Percentiles rank a stretch among this genome's conserved stretches.
phyloP scores from a whole-genome alignment of 805 yeast genomes.

The Kodamaea hsintzibuensis region DNA sequence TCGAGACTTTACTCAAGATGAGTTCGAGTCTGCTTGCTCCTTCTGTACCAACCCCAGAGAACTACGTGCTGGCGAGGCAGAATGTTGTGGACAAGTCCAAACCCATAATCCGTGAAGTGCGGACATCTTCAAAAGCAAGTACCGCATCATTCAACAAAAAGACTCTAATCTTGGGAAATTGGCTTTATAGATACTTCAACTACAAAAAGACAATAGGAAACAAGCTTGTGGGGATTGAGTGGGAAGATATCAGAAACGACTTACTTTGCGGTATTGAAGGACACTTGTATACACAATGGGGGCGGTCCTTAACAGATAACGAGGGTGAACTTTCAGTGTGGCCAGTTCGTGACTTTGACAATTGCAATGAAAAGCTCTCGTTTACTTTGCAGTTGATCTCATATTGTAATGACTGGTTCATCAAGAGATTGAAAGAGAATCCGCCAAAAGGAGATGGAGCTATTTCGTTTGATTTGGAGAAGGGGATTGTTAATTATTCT shows the following conservation, averaged over 20 bases:
- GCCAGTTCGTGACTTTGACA: conserved; percentile 36
- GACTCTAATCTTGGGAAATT: conserved; percentile 26
- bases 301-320: conserved; percentile 19
- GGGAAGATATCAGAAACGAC: conserved; percentile 45
- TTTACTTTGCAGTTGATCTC: conserved; percentile 28
- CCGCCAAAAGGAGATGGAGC: background rate
- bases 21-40: conserved; percentile 2
- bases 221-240: conserved; percentile 41
- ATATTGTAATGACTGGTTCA: conserved; percentile 27
- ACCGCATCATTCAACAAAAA: conserved; percentile 30
- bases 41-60: conserved; percentile 7
- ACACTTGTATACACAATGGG: conserved; percentile 35
- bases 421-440: conserved; percentile 10
- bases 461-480: conserved; percentile 30
- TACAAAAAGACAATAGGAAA: conserved; percentile 36
- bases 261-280: conserved; percentile 37
- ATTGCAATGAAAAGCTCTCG: conserved; percentile 30
- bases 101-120: conserved; percentile 30
- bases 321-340: conserved; percentile 25
- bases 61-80: conserved; percentile 22
- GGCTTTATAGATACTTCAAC: conserved; percentile 37
- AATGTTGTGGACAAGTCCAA: conserved; percentile 22
- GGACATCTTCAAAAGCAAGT: conserved; percentile 23
- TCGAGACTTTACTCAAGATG: conserved; percentile 15
- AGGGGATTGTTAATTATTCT: conserved; percentile 17